Evolutionary conservation across 352 stramenopile genomes (phyloP), one percentile per base, ranked within the genome.

Genomic region (Globisporangium spiculum): DNA sequence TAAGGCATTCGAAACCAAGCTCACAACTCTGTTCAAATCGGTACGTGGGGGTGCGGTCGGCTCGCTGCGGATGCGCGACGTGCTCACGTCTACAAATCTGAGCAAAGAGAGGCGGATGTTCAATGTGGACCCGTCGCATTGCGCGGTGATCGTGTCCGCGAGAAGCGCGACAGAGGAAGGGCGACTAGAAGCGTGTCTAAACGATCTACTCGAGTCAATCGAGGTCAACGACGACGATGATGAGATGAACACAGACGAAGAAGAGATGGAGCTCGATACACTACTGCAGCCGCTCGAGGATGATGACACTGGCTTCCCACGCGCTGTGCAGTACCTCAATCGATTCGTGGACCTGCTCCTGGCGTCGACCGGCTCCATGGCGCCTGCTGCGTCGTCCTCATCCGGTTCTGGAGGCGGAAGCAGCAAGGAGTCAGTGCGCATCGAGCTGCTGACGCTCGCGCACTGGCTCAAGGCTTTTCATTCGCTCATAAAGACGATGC

Each of bases 391-490:
- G 10, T 65, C 22, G 38, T 63, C 36, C 9, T 57, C 68, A 0
- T 68, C 73, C 44, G 44, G 44, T 3, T 26, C 48, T 30, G 22
- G 27, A 16, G 20, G 57, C 34, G 57, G 32, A 38, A 7, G 65
- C 44, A 79, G 63, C 46, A 75, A 82, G 50, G 74, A 81, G 24
- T 60, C 9, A 1, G 75, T 80, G 32, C 78, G 77, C 7, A 75
- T 80, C 12, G 83, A 93, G 60, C 65, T 92, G 58, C 71, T 91
- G 57, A 77, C 77, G 27, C 70, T 84, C 5, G 46, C 72, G 26
- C 82, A 90, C 44, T 93, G 85, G 85, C 71, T 92, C 36, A 86
- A 86, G 53, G 73, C 73, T 10, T 93, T 89, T 58, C 71, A 90
- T 18, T 63, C 68, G 10, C 62, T 93, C 38, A 68, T 79, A 30